Evolutionary conservation across 2,329 filamentous ascomycete genomes (phyloP), one percentile per base, ranked within the genome.

Genomic region (Amesomyces nigricolor): DNA sequence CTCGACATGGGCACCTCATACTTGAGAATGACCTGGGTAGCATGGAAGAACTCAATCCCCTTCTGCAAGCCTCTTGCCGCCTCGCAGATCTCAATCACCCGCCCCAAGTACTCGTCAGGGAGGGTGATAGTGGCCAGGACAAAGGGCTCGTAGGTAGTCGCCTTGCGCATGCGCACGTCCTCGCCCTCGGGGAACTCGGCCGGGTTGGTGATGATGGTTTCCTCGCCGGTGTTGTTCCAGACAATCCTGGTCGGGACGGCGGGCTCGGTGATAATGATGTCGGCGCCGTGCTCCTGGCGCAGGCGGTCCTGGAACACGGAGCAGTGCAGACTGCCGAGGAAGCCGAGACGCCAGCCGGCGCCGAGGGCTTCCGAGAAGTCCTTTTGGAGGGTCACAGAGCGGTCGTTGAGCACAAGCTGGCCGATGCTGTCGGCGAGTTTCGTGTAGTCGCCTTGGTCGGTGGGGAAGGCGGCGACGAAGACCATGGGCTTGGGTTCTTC

Each of bases 401-500:
- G 85, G 70, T 99, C 94, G 69, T 99, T 99, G 51, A 99, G 82
- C 2, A 92, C 85, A 13, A 99, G 83, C 68, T 97, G 92, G 58
- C 87, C 87, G 67, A 99, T 96, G 70, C 91, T 96, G 70, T 97
- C 92, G 61, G 95, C 89, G 4, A 99, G 76, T 66, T 91, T 88
- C 43, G 82, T 81, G 67, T 95, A 92, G 69, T 96, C 89, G 64
- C 85, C 78, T 63, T 95, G 91, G 66, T 99, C 91, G 0, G 91
- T 91, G 0, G 94, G 94, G 65, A 96, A 99, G 0, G 94, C 94
- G 0, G 92, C 91, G 4, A 99, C 94, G 64, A 99, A 99, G 4
- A 99, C 94, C 94, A 99, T 99, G 5, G 91, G 88, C 70, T 99
- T 95, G 1, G 94, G 92, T 70, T 99, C 94, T 68, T 96, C 92